A percentile compares a stretch with the other conserved stretches of the same genome.
Conservation (phyloP, 1,139 yeast species). For the Saccharomyces hybrid region DNA sequence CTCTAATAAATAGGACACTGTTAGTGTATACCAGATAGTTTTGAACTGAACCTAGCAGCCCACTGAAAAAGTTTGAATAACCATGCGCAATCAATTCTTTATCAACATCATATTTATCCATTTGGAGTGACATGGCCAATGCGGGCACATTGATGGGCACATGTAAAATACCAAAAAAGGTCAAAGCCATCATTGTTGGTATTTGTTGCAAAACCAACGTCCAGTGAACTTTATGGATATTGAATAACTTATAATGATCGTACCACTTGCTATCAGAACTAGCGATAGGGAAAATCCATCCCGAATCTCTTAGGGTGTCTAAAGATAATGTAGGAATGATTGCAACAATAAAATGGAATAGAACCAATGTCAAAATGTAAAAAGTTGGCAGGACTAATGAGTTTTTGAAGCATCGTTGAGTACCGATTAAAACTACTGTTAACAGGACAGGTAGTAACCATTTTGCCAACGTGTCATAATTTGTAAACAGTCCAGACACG, state of each 20-base stretch:
- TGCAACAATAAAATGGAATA: conserved; percentile 62
- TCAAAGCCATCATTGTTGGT: conserved; percentile 92
- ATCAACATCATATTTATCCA: conserved; percentile 79
- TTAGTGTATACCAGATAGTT: conserved; percentile 93
- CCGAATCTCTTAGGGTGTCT: conserved; percentile 54
- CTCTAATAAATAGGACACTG: conserved; percentile 80
- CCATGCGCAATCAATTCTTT: conserved; percentile 94
- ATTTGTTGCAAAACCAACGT: conserved; percentile 55
- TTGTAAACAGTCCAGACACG: conserved; percentile 40
- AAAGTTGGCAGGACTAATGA: conserved; percentile 76
- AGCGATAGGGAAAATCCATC: conserved; percentile 69
- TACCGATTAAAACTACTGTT: conserved; percentile 50
- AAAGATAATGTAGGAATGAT: conserved; percentile 61
- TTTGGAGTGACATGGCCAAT: conserved; percentile 79
- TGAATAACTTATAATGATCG: conserved; percentile 65
- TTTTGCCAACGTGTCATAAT: conserved; percentile 43
- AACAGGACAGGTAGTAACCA: conserved; percentile 68
- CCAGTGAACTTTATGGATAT: conserved; percentile 69
- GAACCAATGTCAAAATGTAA: conserved; percentile 60
- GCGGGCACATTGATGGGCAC: conserved; percentile 98
- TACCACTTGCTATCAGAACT: conserved; percentile 79
- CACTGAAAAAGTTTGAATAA: conserved; percentile 80
- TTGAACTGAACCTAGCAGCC: conserved; percentile 79
- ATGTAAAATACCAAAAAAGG: conserved; percentile 90
- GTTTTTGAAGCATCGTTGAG: conserved; percentile 61